phyloP scores from a whole-genome alignment of 2,329 filamentous ascomycete genomes.

The Trichoderma aggressivum region DNA sequence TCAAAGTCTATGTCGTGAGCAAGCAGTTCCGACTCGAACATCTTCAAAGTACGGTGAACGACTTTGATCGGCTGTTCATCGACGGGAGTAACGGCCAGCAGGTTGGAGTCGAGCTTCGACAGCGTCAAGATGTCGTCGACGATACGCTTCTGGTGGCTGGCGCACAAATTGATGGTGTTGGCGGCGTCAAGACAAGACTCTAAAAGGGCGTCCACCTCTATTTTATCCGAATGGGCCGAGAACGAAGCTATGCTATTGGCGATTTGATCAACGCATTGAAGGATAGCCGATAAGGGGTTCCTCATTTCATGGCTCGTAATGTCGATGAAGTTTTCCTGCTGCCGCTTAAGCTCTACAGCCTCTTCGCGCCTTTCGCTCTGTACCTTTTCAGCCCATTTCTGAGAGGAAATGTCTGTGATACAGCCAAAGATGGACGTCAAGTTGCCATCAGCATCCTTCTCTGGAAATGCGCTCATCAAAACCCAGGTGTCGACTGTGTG shows the following conservation, averaged over 20 bases:
- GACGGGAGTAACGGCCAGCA: constrained; percentile 67
- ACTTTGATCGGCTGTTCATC: constrained; percentile 66
- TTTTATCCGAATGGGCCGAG: constrained; percentile 34
- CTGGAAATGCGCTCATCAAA: constrained; percentile 71
- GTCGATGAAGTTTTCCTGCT: constrained; percentile 70
- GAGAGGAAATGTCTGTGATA: constrained; percentile 80
- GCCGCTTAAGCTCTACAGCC: constrained; percentile 73
- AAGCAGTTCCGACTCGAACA: constrained; percentile 74
- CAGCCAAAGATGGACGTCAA: constrained; percentile 76
- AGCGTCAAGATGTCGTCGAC: constrained; percentile 66
- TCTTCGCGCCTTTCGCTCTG: constrained; percentile 76
- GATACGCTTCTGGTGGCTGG: constrained; percentile 72
- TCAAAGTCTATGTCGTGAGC: constrained; percentile 69
- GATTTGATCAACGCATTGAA: constrained; percentile 76
- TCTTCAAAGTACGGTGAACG: constrained; percentile 67
- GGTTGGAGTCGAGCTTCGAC: constrained; percentile 67
- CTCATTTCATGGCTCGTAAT: constrained; percentile 75
- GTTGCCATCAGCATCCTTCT: constrained; percentile 59
- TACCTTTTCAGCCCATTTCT: constrained; percentile 80
- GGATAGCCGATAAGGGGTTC: constrained; percentile 69
- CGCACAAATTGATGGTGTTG: constrained; percentile 77
- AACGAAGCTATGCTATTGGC: constrained; percentile 46
- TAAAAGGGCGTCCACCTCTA: constrained; percentile 48
- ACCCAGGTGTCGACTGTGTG: constrained; percentile 69
- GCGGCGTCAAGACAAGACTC: constrained; percentile 66